Base-by-base conservation (phyloP, 2,329 filamentous ascomycete genomes). In the Fusarium bactridioides region DNA sequence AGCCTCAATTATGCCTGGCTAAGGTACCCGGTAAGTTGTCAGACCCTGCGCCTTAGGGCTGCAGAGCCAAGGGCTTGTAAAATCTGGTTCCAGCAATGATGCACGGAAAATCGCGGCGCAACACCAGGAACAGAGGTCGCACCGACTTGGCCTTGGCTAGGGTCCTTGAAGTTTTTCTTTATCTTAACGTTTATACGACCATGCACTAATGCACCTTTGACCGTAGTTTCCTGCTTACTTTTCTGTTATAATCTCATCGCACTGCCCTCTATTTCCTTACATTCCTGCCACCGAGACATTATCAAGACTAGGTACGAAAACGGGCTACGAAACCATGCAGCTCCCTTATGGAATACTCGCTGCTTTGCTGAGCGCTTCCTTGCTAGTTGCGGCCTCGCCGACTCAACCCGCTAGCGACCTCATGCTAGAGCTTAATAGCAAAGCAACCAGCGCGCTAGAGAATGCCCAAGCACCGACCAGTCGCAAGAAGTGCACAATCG, bases 401-500 rank as follows among this genome's bases (percentile, higher is more conserved):
- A 31, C 64, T 3, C 25, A 25, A n/a, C 61, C 53, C 0, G 40
- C 53, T 5, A 12, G 12, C 5, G 45, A 67, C 9, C 25, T 67
- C 7, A 8, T 67, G 18, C 18, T 47, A 3, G n/a, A 50, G 5
- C 62, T 67, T 2, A 67, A 67, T 10, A 3, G 31, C 2, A 53
- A 61, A 8, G 64, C 64, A 5, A 38, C 21, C 0, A 13, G 8
- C 21, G 53, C 53, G 12, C 35, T 67, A 6, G 23, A 61, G 3
- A 31, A 9, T 8, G 12, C 2, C 7, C 45, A 53, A 1, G 5
- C 7, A 7, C 18, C 35, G 0, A 19, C 21, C 0, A 41, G 16
- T 3, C 23, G 13, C 5, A 61, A 53, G 40, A 67, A 47, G 19
- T 67, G 62, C 15, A 53, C 45, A 15, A 67, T 67, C 4, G 19